Conservation (phyloP, 2,329 filamentous ascomycete species). For the Claviceps digitariae region DNA sequence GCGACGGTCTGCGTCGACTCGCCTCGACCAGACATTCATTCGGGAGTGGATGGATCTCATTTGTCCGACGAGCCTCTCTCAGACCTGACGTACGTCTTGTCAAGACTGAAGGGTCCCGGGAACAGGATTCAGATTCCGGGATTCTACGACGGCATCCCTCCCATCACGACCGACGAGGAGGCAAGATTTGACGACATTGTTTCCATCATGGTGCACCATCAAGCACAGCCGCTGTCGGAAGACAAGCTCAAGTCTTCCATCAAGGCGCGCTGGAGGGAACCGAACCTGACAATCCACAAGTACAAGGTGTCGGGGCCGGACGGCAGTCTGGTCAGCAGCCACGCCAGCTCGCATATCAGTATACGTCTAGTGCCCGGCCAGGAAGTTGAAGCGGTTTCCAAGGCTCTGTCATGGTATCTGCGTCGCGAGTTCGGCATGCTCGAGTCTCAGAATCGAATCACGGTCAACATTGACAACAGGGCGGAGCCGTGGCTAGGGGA, state of each 20-base stretch:
- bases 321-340: conserved; percentile 79
- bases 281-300: conserved; percentile 84
- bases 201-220: conserved; percentile 57
- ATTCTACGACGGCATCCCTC: conserved; percentile 77
- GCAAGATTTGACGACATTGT: conserved; percentile 75
- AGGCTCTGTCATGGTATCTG: conserved; percentile 53
- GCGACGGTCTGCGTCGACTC: conserved; percentile 83
- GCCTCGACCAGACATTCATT: conserved; percentile 77
- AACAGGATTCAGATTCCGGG: conserved; percentile 75
- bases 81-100: conserved; percentile 72
- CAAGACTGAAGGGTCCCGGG: conserved; percentile 65
- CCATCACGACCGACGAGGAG: conserved; percentile 62
- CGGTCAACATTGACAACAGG: conserved; percentile 76
- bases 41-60: conserved; percentile 88
- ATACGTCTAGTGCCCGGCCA: conserved; percentile 90
- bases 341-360: conserved; percentile 78
- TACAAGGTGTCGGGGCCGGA: conserved; percentile 89
- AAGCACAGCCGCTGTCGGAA: conserved; percentile 44
- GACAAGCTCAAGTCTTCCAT: conserved; percentile 68
- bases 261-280: conserved; percentile 91
- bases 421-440: conserved; percentile 58
- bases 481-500: conserved; percentile 96
- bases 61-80: conserved; percentile 85
- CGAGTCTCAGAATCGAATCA: conserved; percentile 67
- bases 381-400: conserved; percentile 64